phyloP scores from a whole-genome alignment of 2,329 filamentous ascomycete genomes.

The Botryotinia convoluta region DNA sequence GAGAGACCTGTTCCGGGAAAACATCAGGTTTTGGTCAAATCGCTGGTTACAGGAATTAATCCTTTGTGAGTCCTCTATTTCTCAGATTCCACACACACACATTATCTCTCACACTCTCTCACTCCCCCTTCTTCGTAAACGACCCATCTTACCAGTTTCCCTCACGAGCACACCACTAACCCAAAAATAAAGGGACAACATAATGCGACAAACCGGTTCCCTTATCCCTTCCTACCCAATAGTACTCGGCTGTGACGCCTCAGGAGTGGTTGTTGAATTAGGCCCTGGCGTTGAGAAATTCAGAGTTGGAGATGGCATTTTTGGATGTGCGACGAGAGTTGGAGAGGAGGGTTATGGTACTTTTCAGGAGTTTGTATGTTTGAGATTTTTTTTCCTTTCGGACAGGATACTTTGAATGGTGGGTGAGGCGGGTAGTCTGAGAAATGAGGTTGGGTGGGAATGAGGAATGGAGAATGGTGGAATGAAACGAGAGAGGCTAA shows the following conservation, averaged over 20 bases:
- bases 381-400: not conserved
- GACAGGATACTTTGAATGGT: not conserved
- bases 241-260: slow-evolving; percentile 42
- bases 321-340: slow-evolving; percentile 38
- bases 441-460: not conserved
- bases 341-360: slow-evolving; percentile 36
- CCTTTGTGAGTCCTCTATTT: slow-evolving; percentile 38
- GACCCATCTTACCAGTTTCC: not conserved
- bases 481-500: not conserved
- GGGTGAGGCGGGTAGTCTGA: not conserved
- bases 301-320: slow-evolving; percentile 40
- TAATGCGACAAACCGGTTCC: slow-evolving; percentile 39
- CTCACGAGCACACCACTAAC: too few species aligned
- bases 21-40: slow-evolving; percentile 41
- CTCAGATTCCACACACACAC: too few species aligned
- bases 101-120: not conserved
- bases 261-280: slow-evolving; percentile 38
- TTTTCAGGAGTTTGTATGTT: slow-evolving; percentile 16
- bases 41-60: slow-evolving; percentile 40
- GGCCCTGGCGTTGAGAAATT: slow-evolving; percentile 38
- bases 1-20: slow-evolving; percentile 35
- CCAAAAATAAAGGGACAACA: slow-evolving; percentile 32
- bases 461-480: not conserved
- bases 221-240: slow-evolving; percentile 40
- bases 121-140: not conserved